A percentile compares a stretch with the other conserved stretches of the same genome.
Evolutionary conservation across 257 asterid species (phyloP).

Genomic region (Solanum commersonii): DNA sequence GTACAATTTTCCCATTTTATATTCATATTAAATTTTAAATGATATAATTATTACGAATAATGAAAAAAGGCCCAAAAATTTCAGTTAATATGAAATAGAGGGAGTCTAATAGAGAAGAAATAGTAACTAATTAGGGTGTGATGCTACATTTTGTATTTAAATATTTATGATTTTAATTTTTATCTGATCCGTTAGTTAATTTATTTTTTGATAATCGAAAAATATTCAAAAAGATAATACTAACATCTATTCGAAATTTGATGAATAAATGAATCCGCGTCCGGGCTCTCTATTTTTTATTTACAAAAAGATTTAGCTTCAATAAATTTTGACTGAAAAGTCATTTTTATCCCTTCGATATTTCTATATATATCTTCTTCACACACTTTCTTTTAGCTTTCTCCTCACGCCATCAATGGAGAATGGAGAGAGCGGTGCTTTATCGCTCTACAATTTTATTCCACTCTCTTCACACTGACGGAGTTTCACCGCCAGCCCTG

Average conservation of each 20-base stretch:
- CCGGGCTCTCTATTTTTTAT: too few relatives aligned
- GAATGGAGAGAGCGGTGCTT: constrained; percentile 34
- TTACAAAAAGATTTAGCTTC: too few relatives aligned
- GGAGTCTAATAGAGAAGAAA: neutral
- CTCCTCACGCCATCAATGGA: constrained; percentile 36
- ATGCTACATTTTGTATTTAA: neutral
- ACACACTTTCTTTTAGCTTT: neutral
- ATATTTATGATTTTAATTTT: neutral
- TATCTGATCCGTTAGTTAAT: neutral
- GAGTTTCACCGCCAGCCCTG: constrained; percentile 13
- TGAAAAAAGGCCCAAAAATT: too few relatives aligned
- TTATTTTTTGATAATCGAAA: too few relatives aligned
- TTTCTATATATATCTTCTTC: neutral
- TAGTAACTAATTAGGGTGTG: neutral
- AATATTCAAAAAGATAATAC: too few relatives aligned
- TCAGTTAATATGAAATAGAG: too few relatives aligned
- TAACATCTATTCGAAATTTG: too few relatives aligned
- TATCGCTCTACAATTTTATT: constrained; percentile 54
- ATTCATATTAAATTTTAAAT: too few relatives aligned
- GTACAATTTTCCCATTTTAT: too few relatives aligned
- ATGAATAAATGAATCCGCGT: too few relatives aligned
- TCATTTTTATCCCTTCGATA: neutral
- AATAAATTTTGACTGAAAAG: too few relatives aligned
- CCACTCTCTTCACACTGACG: constrained; percentile 51
- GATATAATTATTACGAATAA: too few relatives aligned